Evolutionary conservation across 495 filamentous ascomycete genomes (phyloP), one percentile per base, ranked within the genome.

Genomic region (Aspergillus avenaceus): DNA sequence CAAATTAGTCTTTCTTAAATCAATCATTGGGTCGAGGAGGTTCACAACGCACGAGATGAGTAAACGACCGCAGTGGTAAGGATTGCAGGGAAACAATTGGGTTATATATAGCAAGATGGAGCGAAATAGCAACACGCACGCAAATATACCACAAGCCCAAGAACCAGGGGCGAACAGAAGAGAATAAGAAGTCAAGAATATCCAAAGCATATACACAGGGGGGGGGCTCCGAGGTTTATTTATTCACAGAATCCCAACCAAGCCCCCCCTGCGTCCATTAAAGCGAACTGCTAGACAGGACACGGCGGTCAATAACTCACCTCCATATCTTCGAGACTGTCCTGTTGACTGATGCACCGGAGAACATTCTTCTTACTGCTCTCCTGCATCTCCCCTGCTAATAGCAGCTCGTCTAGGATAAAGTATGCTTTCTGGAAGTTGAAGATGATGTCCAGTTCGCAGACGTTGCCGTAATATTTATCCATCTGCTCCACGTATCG

Each of bases 401-500:
- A 67, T 58, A 99, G 78, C 41, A 99, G 79, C 76, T 99, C 93
- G 62, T 99, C 93, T 19, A 99, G 79, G 59, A 99, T 97, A 70
- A 95, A 97, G 69, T 99, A 99, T 47, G 95, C 93, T 74, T 97
- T 97, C 65, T 97, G 93, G 69, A 97, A 97, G 70, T 97, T 97
- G 80, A 99, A 99, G 62, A 97, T 96, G 64, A 98, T 93, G 62
- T 98, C 93, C 56, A 98, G 77, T 76, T 99, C 95, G 82, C 93
- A 99, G 50, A 99, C 93, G 71, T 99, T 99, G 67, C 93, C 93
- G 66, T 99, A 99, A 78, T 97, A 99, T 67, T 97, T 99, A 79
- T 99, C 93, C 93, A 97, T 99, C 74, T 97, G 93, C 69, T 99
- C 93, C 42, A 97, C 93, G 67, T 97, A 97, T 58, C 93, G 89